Base-by-base conservation (phyloP, 192 early-diverging fungal genomes). In the Coemansia biformis region DNA sequence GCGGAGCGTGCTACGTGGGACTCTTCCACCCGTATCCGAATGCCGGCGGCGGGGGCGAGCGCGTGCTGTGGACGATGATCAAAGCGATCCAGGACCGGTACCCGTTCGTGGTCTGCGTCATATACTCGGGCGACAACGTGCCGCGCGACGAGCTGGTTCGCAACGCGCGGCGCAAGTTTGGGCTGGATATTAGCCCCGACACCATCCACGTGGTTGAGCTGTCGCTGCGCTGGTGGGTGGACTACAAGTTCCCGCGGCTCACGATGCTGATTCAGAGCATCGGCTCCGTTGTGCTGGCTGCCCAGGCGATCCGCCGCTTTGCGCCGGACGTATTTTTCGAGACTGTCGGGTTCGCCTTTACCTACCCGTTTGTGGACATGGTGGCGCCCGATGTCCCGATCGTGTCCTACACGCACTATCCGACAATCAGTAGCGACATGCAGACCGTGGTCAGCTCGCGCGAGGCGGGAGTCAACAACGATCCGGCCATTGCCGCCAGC, bases 11-110 rank as follows among this genome's bases (percentile, higher is more conserved):
- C 43, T 52, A 83, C 44, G 68, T 80, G 19, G 88, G 85, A 15
- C 91, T 98, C 64, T 98, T 98, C 77, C 94, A 98, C 76, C 94
- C 91, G 1, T 93, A 86, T 39, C 89, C 91, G 77, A 86, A 90
- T 67, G 83, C 81, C 10, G 90, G 91, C 37, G 96, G 94, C 26
- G 96, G 96, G 15, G 96, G 96, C 5, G 96, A 99, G 66, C 77
- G 93, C 13, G 97, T 99, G 0, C 77, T 99, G 7, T 99, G 97
- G 97, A 84, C 80, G 0, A 81, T 86, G 21, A 81, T 99, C 43
- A 65, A 84, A 16, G 85, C 84, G 26, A 78, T 98, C 38, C 88
- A 92, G 55, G 51, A 77, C 29, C 60, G 81, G 13, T 87, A 83
- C 43, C 79, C 83, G 9, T 59, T 83, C 36, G 73, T 83, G 2